Percentiles rank a stretch among this genome's conserved stretches.
Evolutionary conservation across 2,329 filamentous ascomycete species (phyloP).

Genomic region (Cladosporium sp.): DNA sequence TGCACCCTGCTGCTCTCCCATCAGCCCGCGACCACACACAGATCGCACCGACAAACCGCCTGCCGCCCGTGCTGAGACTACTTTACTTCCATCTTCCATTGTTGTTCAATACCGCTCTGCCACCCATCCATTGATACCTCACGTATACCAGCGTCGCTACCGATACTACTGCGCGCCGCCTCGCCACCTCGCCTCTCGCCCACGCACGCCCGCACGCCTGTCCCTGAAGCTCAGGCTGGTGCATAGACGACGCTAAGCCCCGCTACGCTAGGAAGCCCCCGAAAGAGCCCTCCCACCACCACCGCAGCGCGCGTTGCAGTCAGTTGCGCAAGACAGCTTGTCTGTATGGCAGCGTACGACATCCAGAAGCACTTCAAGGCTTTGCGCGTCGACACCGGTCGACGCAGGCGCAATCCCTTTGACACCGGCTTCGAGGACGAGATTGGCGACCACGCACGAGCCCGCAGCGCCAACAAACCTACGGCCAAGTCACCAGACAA

Average conservation of each 20-base stretch:
- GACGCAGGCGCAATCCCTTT: conserved; percentile 34
- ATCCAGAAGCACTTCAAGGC: conserved; percentile 36
- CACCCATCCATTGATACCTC: not conserved
- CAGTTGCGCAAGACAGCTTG: not conserved
- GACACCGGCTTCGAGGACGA: conserved; percentile 36
- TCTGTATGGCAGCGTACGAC: conserved; percentile 33
- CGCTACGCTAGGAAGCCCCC: conserved; percentile 1
- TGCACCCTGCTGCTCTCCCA: not conserved
- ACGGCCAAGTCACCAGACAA: conserved; percentile 23
- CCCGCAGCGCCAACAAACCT: conserved; percentile 20
- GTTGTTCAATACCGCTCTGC: not conserved
- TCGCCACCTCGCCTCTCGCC: not conserved
- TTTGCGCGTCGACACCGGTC: conserved; percentile 34
- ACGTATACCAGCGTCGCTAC: not conserved
- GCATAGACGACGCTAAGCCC: conserved; percentile 9
- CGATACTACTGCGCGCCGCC: not conserved
- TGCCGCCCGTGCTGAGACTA: not conserved
- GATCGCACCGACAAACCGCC: not conserved
- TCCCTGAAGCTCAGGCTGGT: not conserved
- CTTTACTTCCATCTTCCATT: not conserved
- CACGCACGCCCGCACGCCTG: not conserved
- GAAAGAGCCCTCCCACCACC: not conserved
- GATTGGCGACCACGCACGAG: conserved; percentile 30
- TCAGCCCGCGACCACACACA: conserved; percentile 1
- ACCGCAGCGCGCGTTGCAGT: not conserved